Conservation (phyloP, 495 filamentous ascomycete genomes). For the Baudoinia panamericana region DNA sequence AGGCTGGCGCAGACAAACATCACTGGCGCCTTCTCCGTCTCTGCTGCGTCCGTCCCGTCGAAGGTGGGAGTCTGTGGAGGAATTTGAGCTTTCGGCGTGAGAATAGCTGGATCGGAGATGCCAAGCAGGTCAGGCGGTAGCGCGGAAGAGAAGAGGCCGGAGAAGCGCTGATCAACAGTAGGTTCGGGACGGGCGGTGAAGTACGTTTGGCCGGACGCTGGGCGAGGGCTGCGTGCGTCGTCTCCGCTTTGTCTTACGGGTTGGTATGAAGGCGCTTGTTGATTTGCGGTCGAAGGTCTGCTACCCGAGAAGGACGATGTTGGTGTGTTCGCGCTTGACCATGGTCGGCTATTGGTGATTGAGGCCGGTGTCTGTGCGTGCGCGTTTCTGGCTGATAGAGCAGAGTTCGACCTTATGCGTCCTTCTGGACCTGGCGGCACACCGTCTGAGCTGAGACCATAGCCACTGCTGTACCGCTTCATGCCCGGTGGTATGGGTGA, state of each 20-base stretch:
- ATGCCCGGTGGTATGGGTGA: slow-evolving; percentile 14
- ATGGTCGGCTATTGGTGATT: slow-evolving; percentile 6
- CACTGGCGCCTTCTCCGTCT: slow-evolving; percentile 35
- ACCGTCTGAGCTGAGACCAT: slow-evolving; percentile 1
- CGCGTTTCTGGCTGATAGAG: slow-evolving; percentile 4
- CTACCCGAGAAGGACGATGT: slow-evolving; percentile 13
- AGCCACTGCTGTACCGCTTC: slow-evolving; percentile 10
- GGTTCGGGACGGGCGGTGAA: slow-evolving; percentile 13
- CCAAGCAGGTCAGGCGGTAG: slow-evolving; percentile 17
- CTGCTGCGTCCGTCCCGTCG: slow-evolving; percentile 12
- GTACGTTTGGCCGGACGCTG: slow-evolving; percentile 11
- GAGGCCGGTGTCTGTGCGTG: slow-evolving; percentile 4
- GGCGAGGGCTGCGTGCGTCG: slow-evolving; percentile 1
- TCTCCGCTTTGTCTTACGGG: slow-evolving; percentile 3
- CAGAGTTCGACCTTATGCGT: slow-evolving; percentile 14
- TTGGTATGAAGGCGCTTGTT: neutral
- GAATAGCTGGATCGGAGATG: too few relatives aligned
- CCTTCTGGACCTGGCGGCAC: neutral
- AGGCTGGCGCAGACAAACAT: slow-evolving; percentile 87
- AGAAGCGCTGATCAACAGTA: slow-evolving; percentile 13
- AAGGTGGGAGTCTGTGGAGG: neutral
- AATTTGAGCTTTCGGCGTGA: slow-evolving; percentile 15
- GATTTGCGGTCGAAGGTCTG: slow-evolving; percentile 13
- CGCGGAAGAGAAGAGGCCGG: slow-evolving; percentile 27
- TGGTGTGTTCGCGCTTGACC: slow-evolving; percentile 7